Percentiles rank a stretch among this genome's conserved stretches.
phyloP scores from a whole-genome alignment of 305 asterid species.

The Solanum hybrid region DNA sequence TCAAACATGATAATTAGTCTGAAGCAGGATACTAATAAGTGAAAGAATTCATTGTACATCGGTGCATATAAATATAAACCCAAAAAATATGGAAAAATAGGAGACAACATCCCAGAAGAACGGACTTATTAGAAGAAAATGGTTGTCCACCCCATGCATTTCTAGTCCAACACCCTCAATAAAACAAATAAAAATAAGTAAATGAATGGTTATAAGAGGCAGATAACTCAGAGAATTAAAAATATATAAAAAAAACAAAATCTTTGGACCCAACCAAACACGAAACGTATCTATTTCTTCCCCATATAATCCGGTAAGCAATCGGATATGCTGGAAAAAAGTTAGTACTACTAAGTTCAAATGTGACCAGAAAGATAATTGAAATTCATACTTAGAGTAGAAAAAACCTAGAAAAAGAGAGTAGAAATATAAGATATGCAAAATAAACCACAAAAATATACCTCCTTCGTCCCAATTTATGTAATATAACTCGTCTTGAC shows the following conservation, averaged over 20 bases:
- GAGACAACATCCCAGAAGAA: background rate
- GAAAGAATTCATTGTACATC: background rate
- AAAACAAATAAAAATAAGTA: background rate
- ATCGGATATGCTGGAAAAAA: slow-evolving; percentile 26
- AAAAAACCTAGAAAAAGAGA: slow-evolving; percentile 15
- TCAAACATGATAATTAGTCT: background rate
- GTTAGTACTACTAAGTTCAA: slow-evolving; percentile 12
- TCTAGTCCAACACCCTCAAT: background rate
- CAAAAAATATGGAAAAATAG: background rate
- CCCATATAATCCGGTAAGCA: slow-evolving; percentile 27
- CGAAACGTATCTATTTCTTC: slow-evolving; percentile 9
- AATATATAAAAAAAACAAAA: background rate
- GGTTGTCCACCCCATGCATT: background rate
- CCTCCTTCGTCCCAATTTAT: background rate
- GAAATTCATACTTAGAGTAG: slow-evolving; percentile 6
- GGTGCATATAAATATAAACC: background rate
- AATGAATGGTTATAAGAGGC: background rate
- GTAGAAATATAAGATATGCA: slow-evolving; percentile 17
- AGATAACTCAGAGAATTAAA: background rate
- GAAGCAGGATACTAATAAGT: background rate
- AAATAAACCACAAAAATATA: slow-evolving; percentile 7
- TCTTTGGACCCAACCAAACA: slow-evolving; percentile 10
- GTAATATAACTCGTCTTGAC: too few species aligned
- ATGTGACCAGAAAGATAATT: slow-evolving; percentile 18
- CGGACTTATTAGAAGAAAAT: background rate